Percentiles rank a stretch among this genome's conserved stretches.
phyloP scores from a whole-genome alignment of 1,284 basidiomycete species.

The Cutaneotrichosporon cavernicola region DNA sequence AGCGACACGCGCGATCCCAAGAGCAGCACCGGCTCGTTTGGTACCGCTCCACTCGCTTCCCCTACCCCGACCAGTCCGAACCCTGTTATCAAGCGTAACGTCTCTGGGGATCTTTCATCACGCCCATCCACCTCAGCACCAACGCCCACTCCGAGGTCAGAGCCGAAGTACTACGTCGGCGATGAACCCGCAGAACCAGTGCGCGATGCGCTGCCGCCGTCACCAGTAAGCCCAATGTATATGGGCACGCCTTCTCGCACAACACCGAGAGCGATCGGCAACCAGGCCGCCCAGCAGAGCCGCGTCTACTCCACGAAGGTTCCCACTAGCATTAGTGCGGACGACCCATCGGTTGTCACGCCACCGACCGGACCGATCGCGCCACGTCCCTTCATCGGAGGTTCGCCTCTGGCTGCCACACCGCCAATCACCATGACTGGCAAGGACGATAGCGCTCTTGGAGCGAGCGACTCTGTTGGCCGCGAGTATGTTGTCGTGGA shows the following conservation, averaged over 20 bases:
- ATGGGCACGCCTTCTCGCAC: not conserved
- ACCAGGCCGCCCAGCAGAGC: conserved; percentile 23
- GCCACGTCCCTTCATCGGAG: conserved; percentile 32
- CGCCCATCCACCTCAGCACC: conserved; percentile 11
- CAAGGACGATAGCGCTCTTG: conserved; percentile 41
- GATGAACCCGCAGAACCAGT: conserved; percentile 30
- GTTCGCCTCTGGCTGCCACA: conserved; percentile 46
- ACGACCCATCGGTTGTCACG: conserved; percentile 33
- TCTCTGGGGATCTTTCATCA: conserved; percentile 14
- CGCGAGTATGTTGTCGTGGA: conserved; percentile 61
- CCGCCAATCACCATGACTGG: conserved; percentile 48
- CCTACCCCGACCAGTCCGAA: conserved; percentile 22
- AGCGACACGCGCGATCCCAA: conserved; percentile 4
- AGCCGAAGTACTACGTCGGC: conserved; percentile 50
- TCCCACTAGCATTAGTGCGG: not conserved
- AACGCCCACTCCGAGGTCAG: conserved; percentile 28
- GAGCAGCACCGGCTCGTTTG: conserved; percentile 18
- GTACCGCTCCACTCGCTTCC: conserved; percentile 14
- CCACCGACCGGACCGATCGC: conserved; percentile 24
- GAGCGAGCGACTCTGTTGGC: conserved; percentile 41
- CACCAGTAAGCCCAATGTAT: conserved; percentile 6
- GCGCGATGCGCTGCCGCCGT: conserved; percentile 6
- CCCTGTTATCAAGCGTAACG: conserved; percentile 19
- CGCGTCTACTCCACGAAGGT: conserved; percentile 17
- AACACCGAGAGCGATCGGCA: conserved; percentile 34